phyloP scores from a whole-genome alignment of 352 stramenopile species.

The Pythium folliculosum region DNA sequence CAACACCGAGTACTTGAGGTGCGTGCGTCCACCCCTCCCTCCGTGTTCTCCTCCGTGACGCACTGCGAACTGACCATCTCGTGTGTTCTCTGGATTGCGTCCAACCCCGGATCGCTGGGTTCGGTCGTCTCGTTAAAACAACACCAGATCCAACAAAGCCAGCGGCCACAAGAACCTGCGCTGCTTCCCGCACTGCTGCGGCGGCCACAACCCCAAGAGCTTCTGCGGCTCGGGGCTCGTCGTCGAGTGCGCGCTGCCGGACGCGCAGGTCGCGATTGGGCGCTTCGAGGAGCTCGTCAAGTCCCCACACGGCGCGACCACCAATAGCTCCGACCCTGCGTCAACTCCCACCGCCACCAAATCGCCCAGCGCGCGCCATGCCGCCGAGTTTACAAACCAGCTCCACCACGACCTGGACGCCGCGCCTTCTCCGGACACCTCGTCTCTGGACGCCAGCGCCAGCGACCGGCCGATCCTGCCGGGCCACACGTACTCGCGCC shows the following conservation, averaged over 20 bases:
- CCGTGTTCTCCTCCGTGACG: too few species aligned
- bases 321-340: background rate
- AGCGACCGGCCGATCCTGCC: constrained; percentile 35
- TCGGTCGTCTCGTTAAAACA: too few species aligned
- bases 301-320: background rate
- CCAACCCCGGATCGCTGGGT: too few species aligned
- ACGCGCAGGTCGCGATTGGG: constrained; percentile 61
- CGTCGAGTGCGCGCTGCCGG: constrained; percentile 63
- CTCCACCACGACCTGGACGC: constrained; percentile 13
- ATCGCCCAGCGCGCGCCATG: constrained; percentile 31
- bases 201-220: constrained; percentile 82
- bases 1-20: constrained; percentile 74
- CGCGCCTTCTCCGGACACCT: background rate
- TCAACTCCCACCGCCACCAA: constrained; percentile 3
- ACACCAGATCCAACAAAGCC: constrained; percentile 81
- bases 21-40: background rate
- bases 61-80: too few species aligned
- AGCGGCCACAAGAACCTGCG: constrained; percentile 84
- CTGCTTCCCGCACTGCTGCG: constrained; percentile 85
- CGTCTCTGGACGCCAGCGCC: background rate
- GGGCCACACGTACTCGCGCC: constrained; percentile 49
- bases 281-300: constrained; percentile 62
- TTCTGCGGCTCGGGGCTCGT: constrained; percentile 82
- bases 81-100: background rate
- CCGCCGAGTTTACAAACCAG: constrained; percentile 6